phyloP scores from a whole-genome alignment of 2,329 filamentous ascomycete genomes.

The Aspergillus ochraceus region DNA sequence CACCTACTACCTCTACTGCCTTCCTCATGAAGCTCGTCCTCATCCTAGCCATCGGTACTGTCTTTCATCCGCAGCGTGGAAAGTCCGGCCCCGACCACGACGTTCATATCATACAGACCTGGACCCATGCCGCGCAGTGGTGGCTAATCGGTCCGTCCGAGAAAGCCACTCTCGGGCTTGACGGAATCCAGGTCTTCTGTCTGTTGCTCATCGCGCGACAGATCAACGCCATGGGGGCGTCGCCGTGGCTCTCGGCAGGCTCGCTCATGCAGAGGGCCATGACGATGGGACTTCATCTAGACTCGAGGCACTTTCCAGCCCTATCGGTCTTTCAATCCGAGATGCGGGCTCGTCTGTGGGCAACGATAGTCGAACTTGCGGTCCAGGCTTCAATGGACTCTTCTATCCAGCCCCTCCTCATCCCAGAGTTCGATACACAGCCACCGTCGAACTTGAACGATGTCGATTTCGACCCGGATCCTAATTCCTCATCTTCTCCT shows the following conservation, averaged over 20 bases:
- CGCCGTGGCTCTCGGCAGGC: slow-evolving; percentile 21
- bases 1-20: slow-evolving; percentile 12
- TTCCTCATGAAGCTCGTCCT: slow-evolving; percentile 33
- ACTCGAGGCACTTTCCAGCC: slow-evolving; percentile 18
- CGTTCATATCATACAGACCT: slow-evolving; percentile 18
- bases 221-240: slow-evolving; percentile 24
- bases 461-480: not conserved
- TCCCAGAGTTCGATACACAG: not conserved
- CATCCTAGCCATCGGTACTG: slow-evolving; percentile 33
- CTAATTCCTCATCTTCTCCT: not conserved
- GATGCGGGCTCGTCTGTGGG: not conserved
- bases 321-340: slow-evolving; percentile 1
- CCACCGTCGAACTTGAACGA: not conserved
- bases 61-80: slow-evolving; percentile 21
- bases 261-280: slow-evolving; percentile 26
- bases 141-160: slow-evolving; percentile 38
- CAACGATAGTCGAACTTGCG: not conserved
- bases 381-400: not conserved
- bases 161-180: slow-evolving; percentile 28
- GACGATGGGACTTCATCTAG: slow-evolving; percentile 29
- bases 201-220: slow-evolving; percentile 34
- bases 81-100: slow-evolving; percentile 13
- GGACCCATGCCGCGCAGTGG: slow-evolving; percentile 35
- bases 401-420: not conserved
- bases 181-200: slow-evolving; percentile 36